Conservation (phyloP, 2,329 filamentous ascomycete species). For the Sclerotinia borealis region DNA sequence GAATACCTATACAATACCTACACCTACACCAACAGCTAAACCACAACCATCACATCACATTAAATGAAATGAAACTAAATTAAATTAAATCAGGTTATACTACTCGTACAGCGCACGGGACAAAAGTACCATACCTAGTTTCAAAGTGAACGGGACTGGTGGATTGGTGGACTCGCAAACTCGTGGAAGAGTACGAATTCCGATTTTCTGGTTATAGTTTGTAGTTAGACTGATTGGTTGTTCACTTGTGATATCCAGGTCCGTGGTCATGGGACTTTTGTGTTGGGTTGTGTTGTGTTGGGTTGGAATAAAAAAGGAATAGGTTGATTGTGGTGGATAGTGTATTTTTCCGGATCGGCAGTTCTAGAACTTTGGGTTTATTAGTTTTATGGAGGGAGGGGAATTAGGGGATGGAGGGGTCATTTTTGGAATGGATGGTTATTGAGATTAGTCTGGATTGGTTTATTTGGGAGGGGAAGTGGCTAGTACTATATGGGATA, state of each 20-base stretch:
- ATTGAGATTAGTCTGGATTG: background rate
- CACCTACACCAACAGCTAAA: too few species aligned
- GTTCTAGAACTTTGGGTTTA: background rate
- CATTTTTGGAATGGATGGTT: background rate
- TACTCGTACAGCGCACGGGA: too few species aligned
- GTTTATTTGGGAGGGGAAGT: background rate
- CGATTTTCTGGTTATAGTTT: background rate
- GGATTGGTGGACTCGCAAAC: too few species aligned
- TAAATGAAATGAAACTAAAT: too few species aligned
- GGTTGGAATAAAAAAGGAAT: too few species aligned
- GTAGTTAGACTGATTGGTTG: too few species aligned
- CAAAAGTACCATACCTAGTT: too few species aligned
- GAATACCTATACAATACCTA: too few species aligned
- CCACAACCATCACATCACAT: too few species aligned
- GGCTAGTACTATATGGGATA: background rate
- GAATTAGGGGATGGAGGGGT: background rate
- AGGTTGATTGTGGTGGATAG: background rate
- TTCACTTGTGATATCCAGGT: background rate
- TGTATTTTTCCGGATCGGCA: background rate
- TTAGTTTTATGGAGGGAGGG: too few species aligned
- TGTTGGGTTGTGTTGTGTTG: background rate
- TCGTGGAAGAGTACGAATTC: background rate
- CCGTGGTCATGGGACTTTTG: background rate
- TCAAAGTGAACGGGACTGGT: too few species aligned
- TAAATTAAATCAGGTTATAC: background rate